Evolutionary conservation across 2,329 filamentous ascomycete species (phyloP), one percentile per base, ranked within the genome.

Genomic region (Thielaviopsis punctulata): DNA sequence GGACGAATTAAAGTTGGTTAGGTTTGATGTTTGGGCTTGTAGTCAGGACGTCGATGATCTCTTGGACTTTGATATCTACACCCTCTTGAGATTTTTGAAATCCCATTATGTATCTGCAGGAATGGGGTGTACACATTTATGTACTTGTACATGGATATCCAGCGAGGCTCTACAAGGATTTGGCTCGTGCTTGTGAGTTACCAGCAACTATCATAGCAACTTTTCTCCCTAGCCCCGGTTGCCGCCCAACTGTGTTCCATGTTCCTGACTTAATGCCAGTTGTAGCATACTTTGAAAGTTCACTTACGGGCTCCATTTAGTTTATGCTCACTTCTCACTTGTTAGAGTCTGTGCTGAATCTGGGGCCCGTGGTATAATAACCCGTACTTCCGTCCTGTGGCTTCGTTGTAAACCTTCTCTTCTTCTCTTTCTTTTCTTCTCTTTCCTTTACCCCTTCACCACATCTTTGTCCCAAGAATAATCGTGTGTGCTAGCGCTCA

Each of bases 401-500:
- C 36, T 41, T 41, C 9, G 8, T 9, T 41, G 25, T 12, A 21
- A 21, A 50, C 18, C 36, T 39, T 36, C 48, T 57, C 59, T 48
- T 60, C 51, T 49, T 61, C n/a, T n/a, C n/a, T n/a, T n/a, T n/a
- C n/a, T n/a, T n/a, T n/a, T n/a, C 44, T 49, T 54, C 52, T 56
- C 52, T 52, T 54, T 53, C 55, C 54, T 57, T 55, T 55, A 55
- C 50, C 53, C 50, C 48, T 53, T 53, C 52, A 41, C 36, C 36
- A 41, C 36, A 41, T 56, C 48, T 55, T 46, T 21, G 12, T 27
- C 36, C 30, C 46, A 52, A 55, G 53, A 52, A 55, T 49, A 48
- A 50, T 55, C 50, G 53, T 55, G 49, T 46, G 51, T 59, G 52
- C 55, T 59, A 58, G 52, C 54, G 52, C 51, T 56, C 52, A 52